Evolutionary conservation across 2,329 filamentous ascomycete species (phyloP), one percentile per base, ranked within the genome.

Genomic region (Tolypocladium ophioglossoides): DNA sequence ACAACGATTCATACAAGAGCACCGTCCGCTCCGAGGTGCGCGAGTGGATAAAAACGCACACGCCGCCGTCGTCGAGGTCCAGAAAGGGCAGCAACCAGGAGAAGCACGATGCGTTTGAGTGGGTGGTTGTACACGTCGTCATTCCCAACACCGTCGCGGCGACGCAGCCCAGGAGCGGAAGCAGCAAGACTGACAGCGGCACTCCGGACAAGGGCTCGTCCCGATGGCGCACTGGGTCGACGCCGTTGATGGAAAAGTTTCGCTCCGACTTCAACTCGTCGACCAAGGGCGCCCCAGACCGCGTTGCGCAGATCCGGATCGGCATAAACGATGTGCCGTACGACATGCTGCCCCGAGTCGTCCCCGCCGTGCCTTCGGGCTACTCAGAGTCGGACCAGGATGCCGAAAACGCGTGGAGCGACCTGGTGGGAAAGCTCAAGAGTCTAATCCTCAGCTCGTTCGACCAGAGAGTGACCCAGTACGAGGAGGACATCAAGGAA

Each of bases 401-500:
- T 63, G 82, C 87, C 44, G 85, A 91, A 61, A 84, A 83, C 60
- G 88, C 91, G 2, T 95, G 94, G 85, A 77, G 81, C 34, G 91
- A 97, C 63, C 72, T 97, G 24, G 81, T 97, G 46, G 76, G 83
- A 53, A 96, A 95, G 69, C 80, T 97, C 63, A 96, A 96, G 72
- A 84, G 81, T 52, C 77, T 91, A 30, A 96, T 99, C 52, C 74
- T 99, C 30, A 82, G 83, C 7, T 95, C 91, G 1, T 99, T 99
- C 66, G 92, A 97, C 71, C 78, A 85, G 61, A 83, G 94, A 10
- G 94, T 99, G 1, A 84, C 82, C 22, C 92, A 97, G 64, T 99
- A 99, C 68, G 94, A 99, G 69, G 91, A 96, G 56, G 94, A 99
- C 62, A 96, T 99, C 61, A 87, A 89, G 58, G 94, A 96, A 68